A percentile compares a stretch with the other conserved stretches of the same genome.
These are phyloP conservation scores for Chaetomium tenue DNA, from an alignment of 495 filamentous ascomycete species.

Conservation along the genomic window DNA sequence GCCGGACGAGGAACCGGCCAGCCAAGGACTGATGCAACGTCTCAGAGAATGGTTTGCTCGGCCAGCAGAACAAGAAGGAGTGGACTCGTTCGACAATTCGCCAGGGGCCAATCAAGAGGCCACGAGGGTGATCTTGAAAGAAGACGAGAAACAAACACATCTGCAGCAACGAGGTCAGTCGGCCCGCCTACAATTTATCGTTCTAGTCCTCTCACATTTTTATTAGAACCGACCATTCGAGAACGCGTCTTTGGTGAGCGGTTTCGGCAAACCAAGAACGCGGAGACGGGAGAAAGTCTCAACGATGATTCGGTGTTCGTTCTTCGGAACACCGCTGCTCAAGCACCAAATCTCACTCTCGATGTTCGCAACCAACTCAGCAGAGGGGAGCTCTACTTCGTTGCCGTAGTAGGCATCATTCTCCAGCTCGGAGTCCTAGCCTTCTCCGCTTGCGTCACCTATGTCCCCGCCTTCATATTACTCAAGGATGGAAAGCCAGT, in stretches of 20 bases:
- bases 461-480: neutral
- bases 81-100: no score
- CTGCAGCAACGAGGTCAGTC: neutral
- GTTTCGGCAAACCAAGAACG: neutral
- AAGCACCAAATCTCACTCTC: slow-evolving; percentile 12
- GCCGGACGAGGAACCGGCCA: neutral
- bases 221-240: neutral
- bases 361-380: slow-evolving; percentile 1
- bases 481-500: neutral
- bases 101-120: neutral
- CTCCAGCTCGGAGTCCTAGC: slow-evolving; percentile 13
- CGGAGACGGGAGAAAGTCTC: neutral
- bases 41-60: no score
- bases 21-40: no score
- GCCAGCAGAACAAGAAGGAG: no score
- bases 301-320: neutral
- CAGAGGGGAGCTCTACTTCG: slow-evolving; percentile 1
- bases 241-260: neutral
- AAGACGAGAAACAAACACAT: neutral
- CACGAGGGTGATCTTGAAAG: neutral
- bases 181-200: neutral
- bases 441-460: slow-evolving; percentile 3
- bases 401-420: slow-evolving; percentile 5
- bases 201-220: neutral
- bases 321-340: neutral